phyloP scores from a whole-genome alignment of 2,329 filamentous ascomycete genomes.

The Nemania diffusa region DNA sequence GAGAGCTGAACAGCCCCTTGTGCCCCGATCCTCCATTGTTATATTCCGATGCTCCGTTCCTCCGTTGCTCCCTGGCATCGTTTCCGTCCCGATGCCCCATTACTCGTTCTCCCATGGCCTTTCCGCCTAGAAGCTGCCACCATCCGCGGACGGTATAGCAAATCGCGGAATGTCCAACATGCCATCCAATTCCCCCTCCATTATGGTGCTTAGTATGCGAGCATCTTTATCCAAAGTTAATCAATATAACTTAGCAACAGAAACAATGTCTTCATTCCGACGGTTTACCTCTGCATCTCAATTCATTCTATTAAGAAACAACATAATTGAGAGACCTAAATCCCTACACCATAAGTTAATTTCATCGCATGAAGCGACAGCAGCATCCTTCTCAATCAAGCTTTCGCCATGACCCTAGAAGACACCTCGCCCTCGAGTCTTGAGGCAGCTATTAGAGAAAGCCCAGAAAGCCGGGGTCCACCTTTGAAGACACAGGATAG shows the following conservation, averaged over 20 bases:
- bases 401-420: neutral
- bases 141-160: neutral
- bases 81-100: slow-evolving; percentile 2
- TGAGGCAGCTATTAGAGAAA: neutral
- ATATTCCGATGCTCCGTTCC: slow-evolving; percentile 1
- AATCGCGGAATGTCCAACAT: no score
- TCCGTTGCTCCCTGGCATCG: neutral
- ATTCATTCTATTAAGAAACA: neutral
- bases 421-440: neutral
- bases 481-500: neutral
- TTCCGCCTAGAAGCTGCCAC: neutral
- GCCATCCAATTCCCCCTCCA: no score
- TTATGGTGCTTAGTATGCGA: neutral
- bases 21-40: neutral
- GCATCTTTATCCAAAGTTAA: neutral
- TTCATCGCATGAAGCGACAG: neutral
- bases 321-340: neutral
- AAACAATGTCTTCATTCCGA: no score
- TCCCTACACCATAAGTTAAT: neutral
- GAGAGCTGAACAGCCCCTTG: no score
- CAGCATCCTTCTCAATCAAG: neutral
- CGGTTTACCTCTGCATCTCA: neutral
- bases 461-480: neutral
- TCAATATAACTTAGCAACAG: neutral
- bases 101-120: neutral